Evolutionary conservation across 2,329 filamentous ascomycete genomes (phyloP), one percentile per base, ranked within the genome.

Genomic region (Fusarium camptoceras): DNA sequence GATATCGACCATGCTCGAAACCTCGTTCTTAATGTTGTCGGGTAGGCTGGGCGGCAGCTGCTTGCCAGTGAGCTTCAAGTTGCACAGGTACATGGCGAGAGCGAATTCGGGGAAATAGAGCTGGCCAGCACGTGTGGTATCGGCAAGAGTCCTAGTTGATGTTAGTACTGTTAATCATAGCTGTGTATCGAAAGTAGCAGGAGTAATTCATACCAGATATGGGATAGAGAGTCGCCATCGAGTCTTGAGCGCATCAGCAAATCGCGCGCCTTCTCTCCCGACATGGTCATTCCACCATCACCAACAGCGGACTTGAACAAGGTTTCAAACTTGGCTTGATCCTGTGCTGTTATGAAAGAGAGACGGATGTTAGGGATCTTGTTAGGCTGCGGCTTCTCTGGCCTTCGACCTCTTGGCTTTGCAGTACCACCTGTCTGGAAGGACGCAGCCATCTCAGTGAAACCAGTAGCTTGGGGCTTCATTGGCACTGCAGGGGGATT

Each of bases 1-100:
- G 59, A 99, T 99, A 78, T 99, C 96, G 42, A 99, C 96, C 94
- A 99, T 98, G 81, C 96, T 97, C 6, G 95, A 98, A 20, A 99
- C 96, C 80, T 99, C 96, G 76, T 99, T 99, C 83, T 90, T 92
- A 71, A 99, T 91, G 63, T 89, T 91, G 31, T 98, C 94, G 1
- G 96, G 96, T 12, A 99, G 85, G 8, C 78, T 80, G 3, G 85
- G 77, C 0, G 96, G 96, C 25, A 99, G 81, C 1, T 90, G 85
- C 81, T 97, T 97, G 63, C 94, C 94, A 1, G 93, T 96, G 62
- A 98, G 85, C 79, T 92, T 96, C 73, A 99, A 78, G 77, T 98
- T 99, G 85, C 96, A 99, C 31, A 99, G 88, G 76, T 99, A 99
- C 96, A 99, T 98, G 67, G 96, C 93, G 61, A 99, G 85, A 10